These are phyloP conservation scores for Fallopia convolvulus DNA, from an alignment of 148 eudicot genomes.

Conservation along the genomic window DNA sequence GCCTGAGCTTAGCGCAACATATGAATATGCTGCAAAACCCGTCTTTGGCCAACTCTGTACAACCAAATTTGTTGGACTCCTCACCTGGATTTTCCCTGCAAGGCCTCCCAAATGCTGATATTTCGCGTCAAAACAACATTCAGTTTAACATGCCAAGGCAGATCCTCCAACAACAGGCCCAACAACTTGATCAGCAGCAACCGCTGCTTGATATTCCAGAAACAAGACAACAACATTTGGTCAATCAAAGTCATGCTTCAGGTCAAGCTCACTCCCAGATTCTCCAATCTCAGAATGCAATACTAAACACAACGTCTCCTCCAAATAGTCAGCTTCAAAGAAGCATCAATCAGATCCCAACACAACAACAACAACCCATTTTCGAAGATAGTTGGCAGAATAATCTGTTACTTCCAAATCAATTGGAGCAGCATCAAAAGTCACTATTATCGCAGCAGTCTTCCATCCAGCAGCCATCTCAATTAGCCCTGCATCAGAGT, in stretches of 20 bases:
- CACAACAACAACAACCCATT: conserved; percentile 33
- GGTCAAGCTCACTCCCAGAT: conserved; percentile 51
- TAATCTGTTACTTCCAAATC: conserved; percentile 40
- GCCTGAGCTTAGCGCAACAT: conserved; percentile 82
- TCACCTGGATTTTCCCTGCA: conserved; percentile 42
- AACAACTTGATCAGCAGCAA: conserved; percentile 15
- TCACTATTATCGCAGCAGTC: conserved; percentile 51
- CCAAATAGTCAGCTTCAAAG: conserved; percentile 49
- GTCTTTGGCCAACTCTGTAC: conserved; percentile 46
- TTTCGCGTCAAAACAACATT: conserved; percentile 51
- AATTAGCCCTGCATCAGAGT: conserved; percentile 42
- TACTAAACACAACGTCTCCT: conserved; percentile 41
- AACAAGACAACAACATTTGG: conserved; percentile 8
- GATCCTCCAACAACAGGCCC: conserved; percentile 23
- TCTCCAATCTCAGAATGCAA: conserved; percentile 31
- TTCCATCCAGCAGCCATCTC: conserved; percentile 34
- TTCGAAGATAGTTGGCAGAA: conserved; percentile 44
- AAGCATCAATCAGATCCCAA: conserved; percentile 32
- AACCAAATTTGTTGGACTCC: conserved; percentile 43
- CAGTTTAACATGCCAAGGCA: conserved; percentile 31
- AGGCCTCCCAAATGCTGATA: conserved; percentile 40
- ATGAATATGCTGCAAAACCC: conserved; percentile 88
- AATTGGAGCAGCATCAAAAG: conserved; percentile 69
- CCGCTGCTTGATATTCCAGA: conserved; percentile 31
- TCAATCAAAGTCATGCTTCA: conserved; percentile 15